Percentiles rank a stretch among this genome's conserved stretches.
These are phyloP conservation scores for Curvularia verruculosa DNA, from an alignment of 2,329 filamentous ascomycete genomes.

Conservation along the genomic window DNA sequence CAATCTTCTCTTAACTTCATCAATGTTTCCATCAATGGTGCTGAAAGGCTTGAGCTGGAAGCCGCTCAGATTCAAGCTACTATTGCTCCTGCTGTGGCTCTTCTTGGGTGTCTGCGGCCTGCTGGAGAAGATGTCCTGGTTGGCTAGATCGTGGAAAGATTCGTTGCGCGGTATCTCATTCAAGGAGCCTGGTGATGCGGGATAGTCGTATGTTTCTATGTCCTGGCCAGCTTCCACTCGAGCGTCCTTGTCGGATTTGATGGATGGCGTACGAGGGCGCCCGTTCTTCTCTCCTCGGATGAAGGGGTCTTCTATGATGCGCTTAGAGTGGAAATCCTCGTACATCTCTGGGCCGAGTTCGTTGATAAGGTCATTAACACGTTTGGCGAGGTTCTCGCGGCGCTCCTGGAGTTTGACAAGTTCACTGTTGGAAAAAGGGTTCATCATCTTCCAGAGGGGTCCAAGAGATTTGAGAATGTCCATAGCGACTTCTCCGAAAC, in stretches of 20 bases:
- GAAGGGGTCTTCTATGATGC: conserved; percentile 49
- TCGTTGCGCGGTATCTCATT: conserved; percentile 75
- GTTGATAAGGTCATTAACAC: conserved; percentile 93
- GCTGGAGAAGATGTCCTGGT: conserved; percentile 88
- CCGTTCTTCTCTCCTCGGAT: conserved; percentile 15
- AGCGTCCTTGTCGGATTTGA: conserved; percentile 27
- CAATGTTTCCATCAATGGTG: conserved; percentile 70
- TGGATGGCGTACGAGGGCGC: conserved; percentile 31
- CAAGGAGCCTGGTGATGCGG: conserved; percentile 30
- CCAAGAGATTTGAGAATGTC: conserved; percentile 95
- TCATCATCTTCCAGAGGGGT: conserved; percentile 83
- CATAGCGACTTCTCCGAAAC: conserved; percentile 98
- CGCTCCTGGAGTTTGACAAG: conserved; percentile 76
- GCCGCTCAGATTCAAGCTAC: conserved; percentile 59
- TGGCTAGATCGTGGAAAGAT: conserved; percentile 88
- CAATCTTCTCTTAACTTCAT: conserved; percentile 84
- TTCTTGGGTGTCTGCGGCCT: conserved; percentile 81
- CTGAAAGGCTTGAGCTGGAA: conserved; percentile 76
- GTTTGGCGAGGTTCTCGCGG: conserved; percentile 74
- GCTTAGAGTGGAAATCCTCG: conserved; percentile 70
- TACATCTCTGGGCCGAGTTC: conserved; percentile 94
- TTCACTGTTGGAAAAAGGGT: conserved; percentile 82
- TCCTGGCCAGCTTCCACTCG: conserved; percentile 21
- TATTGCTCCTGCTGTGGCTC: conserved; percentile 70
- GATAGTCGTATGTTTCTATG: conserved; percentile 37